Evolutionary conservation across 106 monocot species (phyloP).

Genomic region (Dendrobium officinale): DNA sequence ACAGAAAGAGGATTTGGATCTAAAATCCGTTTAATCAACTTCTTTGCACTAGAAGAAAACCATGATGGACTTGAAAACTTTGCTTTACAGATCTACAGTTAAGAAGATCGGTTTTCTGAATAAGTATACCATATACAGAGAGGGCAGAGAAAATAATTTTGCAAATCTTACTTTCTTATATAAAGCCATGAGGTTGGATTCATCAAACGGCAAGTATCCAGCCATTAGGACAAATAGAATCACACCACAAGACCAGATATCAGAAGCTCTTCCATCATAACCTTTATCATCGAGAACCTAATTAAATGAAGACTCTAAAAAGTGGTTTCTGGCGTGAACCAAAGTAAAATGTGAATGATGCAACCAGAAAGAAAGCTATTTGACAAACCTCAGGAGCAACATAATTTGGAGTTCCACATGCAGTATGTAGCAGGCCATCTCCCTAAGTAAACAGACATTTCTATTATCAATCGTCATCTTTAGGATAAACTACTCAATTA

Average conservation of each 20-base stretch:
- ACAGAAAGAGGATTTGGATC: constrained; percentile 76
- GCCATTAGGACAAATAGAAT: constrained; percentile 94
- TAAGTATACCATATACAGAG: neutral
- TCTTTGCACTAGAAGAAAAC: constrained; percentile 76
- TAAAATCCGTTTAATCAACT: constrained; percentile 68
- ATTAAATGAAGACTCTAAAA: constrained; percentile 5
- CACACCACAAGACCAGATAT: constrained; percentile 94
- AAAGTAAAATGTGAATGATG: neutral
- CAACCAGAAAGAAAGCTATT: neutral
- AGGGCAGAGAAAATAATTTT: neutral
- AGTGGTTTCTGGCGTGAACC: neutral
- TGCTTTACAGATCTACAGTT: constrained; percentile 66
- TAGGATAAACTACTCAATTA: no score
- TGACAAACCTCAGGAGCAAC: constrained; percentile 21
- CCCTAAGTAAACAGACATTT: constrained; percentile 4
- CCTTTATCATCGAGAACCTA: constrained; percentile 90
- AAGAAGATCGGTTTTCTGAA: neutral
- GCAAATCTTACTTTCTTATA: constrained; percentile 49
- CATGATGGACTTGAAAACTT: constrained; percentile 55
- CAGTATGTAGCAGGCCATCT: constrained; percentile 22
- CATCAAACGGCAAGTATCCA: constrained; percentile 91
- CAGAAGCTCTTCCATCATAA: constrained; percentile 76
- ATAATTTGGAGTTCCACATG: constrained; percentile 30
- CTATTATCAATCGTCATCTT: no score
- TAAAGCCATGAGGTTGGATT: constrained; percentile 43